phyloP scores from a whole-genome alignment of 345 rosid species.

The Raphanus sativus region DNA sequence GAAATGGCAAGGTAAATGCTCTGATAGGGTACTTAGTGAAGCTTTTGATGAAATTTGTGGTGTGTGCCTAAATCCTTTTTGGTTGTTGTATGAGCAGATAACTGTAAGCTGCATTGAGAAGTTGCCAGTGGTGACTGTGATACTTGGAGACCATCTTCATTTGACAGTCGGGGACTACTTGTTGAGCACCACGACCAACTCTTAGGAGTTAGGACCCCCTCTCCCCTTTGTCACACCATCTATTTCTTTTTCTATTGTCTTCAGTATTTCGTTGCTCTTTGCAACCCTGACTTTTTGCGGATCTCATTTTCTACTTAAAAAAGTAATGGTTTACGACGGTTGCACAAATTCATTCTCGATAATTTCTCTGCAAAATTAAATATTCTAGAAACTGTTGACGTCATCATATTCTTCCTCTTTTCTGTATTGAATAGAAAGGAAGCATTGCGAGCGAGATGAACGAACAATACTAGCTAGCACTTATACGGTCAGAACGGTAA shows the following conservation, averaged over 20 bases:
- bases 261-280: neutral
- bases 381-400: neutral
- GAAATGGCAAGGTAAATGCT: constrained; percentile 64
- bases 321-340: neutral
- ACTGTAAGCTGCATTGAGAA: constrained; percentile 57
- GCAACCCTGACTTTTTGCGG: neutral
- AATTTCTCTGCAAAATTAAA: neutral
- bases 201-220: constrained; percentile 7
- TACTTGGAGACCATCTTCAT: constrained; percentile 59
- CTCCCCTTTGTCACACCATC: neutral
- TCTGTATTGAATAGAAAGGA: neutral
- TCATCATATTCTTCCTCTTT: neutral
- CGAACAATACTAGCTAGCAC: neutral
- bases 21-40: neutral
- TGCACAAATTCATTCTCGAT: neutral
- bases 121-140: constrained; percentile 49
- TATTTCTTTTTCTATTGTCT: neutral
- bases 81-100: constrained; percentile 43
- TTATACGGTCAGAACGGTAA: neutral
- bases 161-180: constrained; percentile 56
- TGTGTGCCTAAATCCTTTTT: neutral
- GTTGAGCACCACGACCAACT: constrained; percentile 21
- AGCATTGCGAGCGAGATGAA: neutral
- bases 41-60: neutral
- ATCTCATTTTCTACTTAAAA: neutral